Evolutionary conservation across 352 stramenopile genomes (phyloP).

Genomic region (Lagenidium sp.): DNA sequence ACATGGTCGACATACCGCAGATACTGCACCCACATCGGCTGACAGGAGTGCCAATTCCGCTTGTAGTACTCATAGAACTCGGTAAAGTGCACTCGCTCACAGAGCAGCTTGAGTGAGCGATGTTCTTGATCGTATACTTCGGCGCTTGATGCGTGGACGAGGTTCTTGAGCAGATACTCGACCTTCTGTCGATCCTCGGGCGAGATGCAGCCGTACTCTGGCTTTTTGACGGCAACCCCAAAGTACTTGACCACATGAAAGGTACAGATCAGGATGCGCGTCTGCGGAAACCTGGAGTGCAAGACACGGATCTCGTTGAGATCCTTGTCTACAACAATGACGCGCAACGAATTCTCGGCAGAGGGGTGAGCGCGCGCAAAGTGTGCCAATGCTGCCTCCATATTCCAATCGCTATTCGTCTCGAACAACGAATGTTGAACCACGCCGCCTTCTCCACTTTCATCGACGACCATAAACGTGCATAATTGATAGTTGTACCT

Average conservation of each 20-base stretch:
- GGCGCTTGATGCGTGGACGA: too few relatives aligned
- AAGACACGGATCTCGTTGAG: conserved; percentile 9
- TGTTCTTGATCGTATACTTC: too few relatives aligned
- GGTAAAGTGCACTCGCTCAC: too few relatives aligned
- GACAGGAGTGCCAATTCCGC: too few relatives aligned
- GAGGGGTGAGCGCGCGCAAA: conserved; percentile 3
- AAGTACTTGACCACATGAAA: conserved; percentile 15
- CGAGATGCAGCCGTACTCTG: conserved; percentile 4
- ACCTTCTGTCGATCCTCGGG: too few relatives aligned
- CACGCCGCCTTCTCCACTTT: conserved; percentile 1
- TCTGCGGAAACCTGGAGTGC: background rate
- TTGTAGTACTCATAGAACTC: too few relatives aligned
- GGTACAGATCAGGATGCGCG: conserved; percentile 5
- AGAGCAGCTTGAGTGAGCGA: too few relatives aligned
- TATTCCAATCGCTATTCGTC: conserved; percentile 9
- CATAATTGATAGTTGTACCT: conserved; percentile 13
- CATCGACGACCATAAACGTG: conserved; percentile 11
- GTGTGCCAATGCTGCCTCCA: background rate
- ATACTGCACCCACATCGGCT: too few relatives aligned
- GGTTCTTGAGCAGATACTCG: too few relatives aligned
- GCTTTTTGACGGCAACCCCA: background rate
- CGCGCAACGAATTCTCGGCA: background rate
- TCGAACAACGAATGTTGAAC: conserved; percentile 10
- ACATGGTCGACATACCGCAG: too few relatives aligned
- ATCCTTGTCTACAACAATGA: conserved; percentile 12